These are phyloP conservation scores for Flaveria robusta DNA, from an alignment of 129 eudicot species.

Conservation along the genomic window DNA sequence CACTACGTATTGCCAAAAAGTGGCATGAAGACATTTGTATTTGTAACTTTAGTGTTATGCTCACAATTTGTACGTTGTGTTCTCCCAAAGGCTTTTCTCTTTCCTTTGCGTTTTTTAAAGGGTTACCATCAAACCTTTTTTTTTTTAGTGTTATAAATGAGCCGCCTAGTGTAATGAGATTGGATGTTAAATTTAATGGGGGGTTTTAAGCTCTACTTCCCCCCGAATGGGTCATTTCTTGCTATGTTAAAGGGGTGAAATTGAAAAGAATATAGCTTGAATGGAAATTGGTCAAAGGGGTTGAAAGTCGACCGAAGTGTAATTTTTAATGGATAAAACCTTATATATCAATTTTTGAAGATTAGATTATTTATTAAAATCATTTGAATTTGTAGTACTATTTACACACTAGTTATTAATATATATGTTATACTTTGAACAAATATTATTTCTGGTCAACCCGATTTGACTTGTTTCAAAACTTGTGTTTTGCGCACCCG, in stretches of 20 bases:
- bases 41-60: neutral
- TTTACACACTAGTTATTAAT: neutral
- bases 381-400: too few species aligned
- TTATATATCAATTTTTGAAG: neutral
- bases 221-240: neutral
- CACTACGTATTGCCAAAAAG: neutral
- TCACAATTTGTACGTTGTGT: neutral
- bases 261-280: neutral
- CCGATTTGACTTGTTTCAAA: neutral
- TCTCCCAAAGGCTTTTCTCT: neutral
- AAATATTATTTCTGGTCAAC: neutral
- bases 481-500: neutral
- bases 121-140: too few species aligned
- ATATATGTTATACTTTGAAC: neutral
- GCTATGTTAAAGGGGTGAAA: neutral
- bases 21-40: neutral
- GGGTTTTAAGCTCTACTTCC: too few species aligned
- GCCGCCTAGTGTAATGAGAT: neutral
- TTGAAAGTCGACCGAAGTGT: neutral
- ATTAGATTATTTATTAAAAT: neutral
- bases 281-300: neutral
- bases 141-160: too few species aligned
- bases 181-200: neutral
- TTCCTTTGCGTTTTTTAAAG: neutral
- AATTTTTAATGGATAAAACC: neutral